Conservation (phyloP, 805 yeast genomes). For the Zygotorulaspora florentina region DNA sequence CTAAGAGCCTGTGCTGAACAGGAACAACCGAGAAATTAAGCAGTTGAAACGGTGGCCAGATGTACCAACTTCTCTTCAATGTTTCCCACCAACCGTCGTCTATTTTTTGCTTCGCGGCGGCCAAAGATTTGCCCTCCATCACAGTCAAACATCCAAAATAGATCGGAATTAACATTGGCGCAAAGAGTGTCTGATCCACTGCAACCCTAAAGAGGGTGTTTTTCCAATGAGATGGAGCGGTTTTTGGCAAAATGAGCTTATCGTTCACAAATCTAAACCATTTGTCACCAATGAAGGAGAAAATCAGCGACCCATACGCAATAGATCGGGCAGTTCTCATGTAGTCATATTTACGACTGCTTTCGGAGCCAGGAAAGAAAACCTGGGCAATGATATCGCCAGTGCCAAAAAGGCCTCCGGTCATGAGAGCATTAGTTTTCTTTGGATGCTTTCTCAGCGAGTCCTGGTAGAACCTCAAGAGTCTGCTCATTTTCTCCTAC, state of each 20-base stretch:
- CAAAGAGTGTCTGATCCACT: slow-evolving; percentile 69
- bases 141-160: slow-evolving; percentile 66
- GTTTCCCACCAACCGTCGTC: slow-evolving; percentile 60
- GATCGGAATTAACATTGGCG: slow-evolving; percentile 72
- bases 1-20: slow-evolving; percentile 57
- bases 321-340: slow-evolving; percentile 59
- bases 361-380: slow-evolving; percentile 37
- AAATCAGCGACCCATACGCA: slow-evolving; percentile 66
- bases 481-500: slow-evolving; percentile 12
- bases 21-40: slow-evolving; percentile 76
- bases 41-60: slow-evolving; percentile 88
- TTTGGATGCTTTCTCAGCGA: slow-evolving; percentile 44
- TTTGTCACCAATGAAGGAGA: slow-evolving; percentile 68
- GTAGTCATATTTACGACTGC: slow-evolving; percentile 40
- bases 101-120: slow-evolving; percentile 42
- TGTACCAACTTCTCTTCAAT: slow-evolving; percentile 67
- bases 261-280: slow-evolving; percentile 59
- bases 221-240: slow-evolving; percentile 19
- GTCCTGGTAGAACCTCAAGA: slow-evolving; percentile 19
- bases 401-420: slow-evolving; percentile 61
- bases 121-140: slow-evolving; percentile 50
- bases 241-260: slow-evolving; percentile 39
- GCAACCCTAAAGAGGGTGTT: slow-evolving; percentile 51
- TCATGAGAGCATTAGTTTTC: slow-evolving; percentile 49
- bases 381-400: slow-evolving; percentile 76